Evolutionary conservation across 345 rosid species (phyloP).

Genomic region (Streptanthus diversifolius): DNA sequence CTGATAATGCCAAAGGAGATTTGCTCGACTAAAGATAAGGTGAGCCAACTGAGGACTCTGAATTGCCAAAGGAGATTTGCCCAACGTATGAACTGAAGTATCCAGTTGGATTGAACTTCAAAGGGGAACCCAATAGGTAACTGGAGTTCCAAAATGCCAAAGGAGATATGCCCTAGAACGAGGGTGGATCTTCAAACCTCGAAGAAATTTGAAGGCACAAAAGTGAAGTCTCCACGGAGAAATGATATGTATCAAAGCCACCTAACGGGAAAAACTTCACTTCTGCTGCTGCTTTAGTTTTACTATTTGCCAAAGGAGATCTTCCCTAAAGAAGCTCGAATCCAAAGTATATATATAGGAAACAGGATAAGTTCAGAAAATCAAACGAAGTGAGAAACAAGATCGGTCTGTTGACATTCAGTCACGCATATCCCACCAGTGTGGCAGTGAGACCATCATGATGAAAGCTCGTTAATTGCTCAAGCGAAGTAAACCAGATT

Average conservation of each 20-base stretch:
- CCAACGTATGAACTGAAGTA: slow-evolving; percentile 41
- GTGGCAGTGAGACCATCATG: slow-evolving; percentile 21
- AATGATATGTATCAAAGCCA: slow-evolving; percentile 30
- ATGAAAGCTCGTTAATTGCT: slow-evolving; percentile 6
- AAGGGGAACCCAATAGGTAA: slow-evolving; percentile 28
- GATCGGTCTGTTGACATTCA: slow-evolving; percentile 19
- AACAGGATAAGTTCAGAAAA: slow-evolving; percentile 20
- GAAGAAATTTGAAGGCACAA: slow-evolving; percentile 15
- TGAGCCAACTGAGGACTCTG: slow-evolving; percentile 37
- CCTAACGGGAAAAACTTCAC: slow-evolving; percentile 24
- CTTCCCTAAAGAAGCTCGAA: slow-evolving; percentile 41
- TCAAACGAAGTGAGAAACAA: slow-evolving; percentile 3
- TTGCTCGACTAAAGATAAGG: slow-evolving; percentile 39
- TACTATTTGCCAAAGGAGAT: slow-evolving; percentile 52
- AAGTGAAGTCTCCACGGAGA: slow-evolving; percentile 26
- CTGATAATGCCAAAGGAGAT: slow-evolving; percentile 44
- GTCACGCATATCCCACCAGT: slow-evolving; percentile 28
- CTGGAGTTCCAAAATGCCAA: slow-evolving; percentile 37
- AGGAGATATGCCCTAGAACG: slow-evolving; percentile 47
- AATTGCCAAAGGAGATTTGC: slow-evolving; percentile 52
- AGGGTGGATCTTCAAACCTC: slow-evolving; percentile 30
- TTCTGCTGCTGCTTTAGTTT: slow-evolving; percentile 6
- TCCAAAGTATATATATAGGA: slow-evolving; percentile 23
- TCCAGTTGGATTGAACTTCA: slow-evolving; percentile 42
- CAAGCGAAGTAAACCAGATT: slow-evolving; percentile 21